Evolutionary conservation across 257 asterid species (phyloP).

Genomic region (Gardenia jasminoides): DNA sequence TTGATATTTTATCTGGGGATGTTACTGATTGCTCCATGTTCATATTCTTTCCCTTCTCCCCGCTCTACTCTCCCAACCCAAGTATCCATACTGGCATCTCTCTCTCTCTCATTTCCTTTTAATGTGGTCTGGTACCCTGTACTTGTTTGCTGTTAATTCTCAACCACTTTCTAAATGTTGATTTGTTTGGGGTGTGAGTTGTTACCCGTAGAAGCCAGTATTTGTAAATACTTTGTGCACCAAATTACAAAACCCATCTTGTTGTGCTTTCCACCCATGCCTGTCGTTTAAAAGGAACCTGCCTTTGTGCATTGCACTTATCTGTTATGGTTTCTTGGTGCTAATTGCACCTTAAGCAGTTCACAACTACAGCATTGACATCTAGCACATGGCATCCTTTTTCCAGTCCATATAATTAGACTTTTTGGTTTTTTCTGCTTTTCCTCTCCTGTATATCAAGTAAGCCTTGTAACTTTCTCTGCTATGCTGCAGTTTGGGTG

Average conservation of each 20-base stretch:
- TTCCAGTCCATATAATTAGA: neutral
- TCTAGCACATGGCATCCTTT: neutral
- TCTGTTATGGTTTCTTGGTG: neutral
- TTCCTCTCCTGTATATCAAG: neutral
- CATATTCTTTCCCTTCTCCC: neutral
- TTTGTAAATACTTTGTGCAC: neutral
- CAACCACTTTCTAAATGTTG: neutral
- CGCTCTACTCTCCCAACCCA: neutral
- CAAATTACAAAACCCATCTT: neutral
- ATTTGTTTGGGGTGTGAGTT: neutral
- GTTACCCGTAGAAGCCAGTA: neutral
- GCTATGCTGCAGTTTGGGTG: constrained; percentile 71
- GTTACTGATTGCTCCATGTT: neutral
- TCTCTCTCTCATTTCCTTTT: too few species aligned
- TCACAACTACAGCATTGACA: neutral
- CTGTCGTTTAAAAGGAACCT: neutral
- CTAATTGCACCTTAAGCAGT: neutral
- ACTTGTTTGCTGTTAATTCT: neutral
- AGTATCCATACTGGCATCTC: too few species aligned
- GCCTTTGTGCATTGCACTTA: neutral
- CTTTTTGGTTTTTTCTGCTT: neutral
- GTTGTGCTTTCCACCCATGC: neutral
- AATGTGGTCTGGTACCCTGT: neutral
- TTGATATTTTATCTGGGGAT: neutral
- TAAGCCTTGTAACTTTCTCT: neutral